Conservation (phyloP, 2,329 filamentous ascomycete genomes). For the Aurifilum marmelostoma region DNA sequence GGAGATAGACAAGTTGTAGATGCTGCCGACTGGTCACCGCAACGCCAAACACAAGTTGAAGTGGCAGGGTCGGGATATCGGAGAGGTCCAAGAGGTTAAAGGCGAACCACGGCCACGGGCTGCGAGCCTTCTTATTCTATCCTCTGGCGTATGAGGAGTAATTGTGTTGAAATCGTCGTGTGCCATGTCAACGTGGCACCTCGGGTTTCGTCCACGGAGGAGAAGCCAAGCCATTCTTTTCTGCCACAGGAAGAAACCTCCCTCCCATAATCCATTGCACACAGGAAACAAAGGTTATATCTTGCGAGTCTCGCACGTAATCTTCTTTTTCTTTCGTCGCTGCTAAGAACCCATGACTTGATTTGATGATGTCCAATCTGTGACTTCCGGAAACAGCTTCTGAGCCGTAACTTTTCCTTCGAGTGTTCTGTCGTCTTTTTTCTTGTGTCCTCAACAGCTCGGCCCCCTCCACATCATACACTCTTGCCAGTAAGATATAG, state of each 20-base stretch:
- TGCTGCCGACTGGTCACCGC: background rate
- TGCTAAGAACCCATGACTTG: conserved; percentile 17
- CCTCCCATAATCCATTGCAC: background rate
- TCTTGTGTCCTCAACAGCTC: background rate
- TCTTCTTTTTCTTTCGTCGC: conserved; percentile 2
- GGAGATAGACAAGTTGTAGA: background rate
- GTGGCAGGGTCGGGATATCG: background rate
- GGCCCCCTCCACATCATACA: conserved; percentile 1
- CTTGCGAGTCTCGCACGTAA: conserved; percentile 9
- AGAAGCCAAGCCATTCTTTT: background rate
- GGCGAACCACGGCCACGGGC: background rate
- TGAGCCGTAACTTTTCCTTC: background rate
- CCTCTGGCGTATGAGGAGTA: too few species aligned
- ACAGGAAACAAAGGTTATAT: background rate
- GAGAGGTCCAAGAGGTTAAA: background rate
- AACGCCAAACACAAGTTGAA: background rate
- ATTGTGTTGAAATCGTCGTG: background rate
- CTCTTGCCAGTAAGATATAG: background rate
- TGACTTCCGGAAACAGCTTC: conserved; percentile 5
- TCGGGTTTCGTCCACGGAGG: background rate
- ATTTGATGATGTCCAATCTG: conserved; percentile 16
- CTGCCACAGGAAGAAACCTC: background rate
- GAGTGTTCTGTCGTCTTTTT: background rate
- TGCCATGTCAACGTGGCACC: background rate
- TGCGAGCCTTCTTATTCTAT: background rate